A percentile compares a stretch with the other conserved stretches of the same genome.
Evolutionary conservation across 106 monocot genomes (phyloP).

Genomic region (Vanilla planifolia): DNA sequence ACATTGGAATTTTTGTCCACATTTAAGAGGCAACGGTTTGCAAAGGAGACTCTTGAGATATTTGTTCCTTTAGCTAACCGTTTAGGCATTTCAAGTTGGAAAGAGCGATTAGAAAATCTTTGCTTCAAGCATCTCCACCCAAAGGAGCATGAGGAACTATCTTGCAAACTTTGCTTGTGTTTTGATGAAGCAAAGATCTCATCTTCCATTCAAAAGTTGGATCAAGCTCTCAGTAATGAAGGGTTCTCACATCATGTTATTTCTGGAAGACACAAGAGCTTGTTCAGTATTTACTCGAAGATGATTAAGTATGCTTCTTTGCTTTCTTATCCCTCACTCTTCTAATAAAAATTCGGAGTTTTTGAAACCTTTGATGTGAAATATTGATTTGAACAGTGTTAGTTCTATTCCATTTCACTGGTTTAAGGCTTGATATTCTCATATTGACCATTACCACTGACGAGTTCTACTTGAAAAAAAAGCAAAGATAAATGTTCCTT

Average conservation of each 20-base stretch:
- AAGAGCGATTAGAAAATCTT: slow-evolving; percentile 76
- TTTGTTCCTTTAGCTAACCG: slow-evolving; percentile 83
- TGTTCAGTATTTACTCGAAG: slow-evolving; percentile 82
- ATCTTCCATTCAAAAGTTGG: slow-evolving; percentile 57
- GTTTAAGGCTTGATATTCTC: neutral
- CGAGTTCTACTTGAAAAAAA: too few relatives aligned
- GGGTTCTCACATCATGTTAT: slow-evolving; percentile 60
- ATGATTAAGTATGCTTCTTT: slow-evolving; percentile 67
- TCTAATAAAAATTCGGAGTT: neutral
- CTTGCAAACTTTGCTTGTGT: slow-evolving; percentile 35
- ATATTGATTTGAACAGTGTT: too few relatives aligned
- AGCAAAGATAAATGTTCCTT: neutral
- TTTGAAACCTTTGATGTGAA: neutral
- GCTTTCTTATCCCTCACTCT: neutral
- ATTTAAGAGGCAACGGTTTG: slow-evolving; percentile 64
- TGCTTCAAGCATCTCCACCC: slow-evolving; percentile 89
- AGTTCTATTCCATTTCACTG: neutral
- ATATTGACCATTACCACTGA: too few relatives aligned
- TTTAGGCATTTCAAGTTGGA: slow-evolving; percentile 78
- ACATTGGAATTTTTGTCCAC: slow-evolving; percentile 68
- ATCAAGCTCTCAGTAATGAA: slow-evolving; percentile 47
- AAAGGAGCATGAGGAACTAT: slow-evolving; percentile 44
- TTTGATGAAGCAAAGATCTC: slow-evolving; percentile 73
- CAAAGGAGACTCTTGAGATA: slow-evolving; percentile 80
- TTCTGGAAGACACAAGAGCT: slow-evolving; percentile 79